phyloP scores from a whole-genome alignment of 257 asterid species.

The Nicotiana attenuata region DNA sequence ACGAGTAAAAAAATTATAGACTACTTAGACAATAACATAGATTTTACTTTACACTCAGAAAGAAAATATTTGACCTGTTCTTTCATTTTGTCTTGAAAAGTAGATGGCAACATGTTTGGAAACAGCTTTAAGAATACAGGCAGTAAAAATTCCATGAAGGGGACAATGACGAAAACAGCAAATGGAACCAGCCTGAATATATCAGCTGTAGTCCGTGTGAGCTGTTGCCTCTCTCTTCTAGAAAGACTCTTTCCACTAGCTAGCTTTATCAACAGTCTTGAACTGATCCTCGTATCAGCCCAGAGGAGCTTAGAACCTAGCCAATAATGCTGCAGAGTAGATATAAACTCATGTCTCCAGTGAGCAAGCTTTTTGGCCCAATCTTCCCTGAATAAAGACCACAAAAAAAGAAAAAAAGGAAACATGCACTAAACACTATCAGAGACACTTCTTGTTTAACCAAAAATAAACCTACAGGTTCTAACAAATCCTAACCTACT shows the following conservation, averaged over 20 bases:
- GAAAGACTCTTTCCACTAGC: conserved; percentile 81
- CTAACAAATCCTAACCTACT: conserved; percentile 50
- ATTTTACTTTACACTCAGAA: conserved; percentile 10
- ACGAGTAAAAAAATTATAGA: not conserved
- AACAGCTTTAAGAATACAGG: conserved; percentile 82
- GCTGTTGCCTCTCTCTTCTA: conserved; percentile 90
- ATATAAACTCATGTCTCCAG: conserved; percentile 73
- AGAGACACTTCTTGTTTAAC: conserved; percentile 6
- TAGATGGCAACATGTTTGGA: conserved; percentile 90
- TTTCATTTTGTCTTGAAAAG: conserved; percentile 95
- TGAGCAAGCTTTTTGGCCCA: conserved; percentile 75
- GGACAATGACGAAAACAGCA: conserved; percentile 81
- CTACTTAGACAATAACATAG: not conserved
- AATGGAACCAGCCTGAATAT: conserved; percentile 90
- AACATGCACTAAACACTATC: not conserved
- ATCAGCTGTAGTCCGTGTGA: conserved; percentile 90
- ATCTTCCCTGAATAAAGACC: conserved; percentile 54
- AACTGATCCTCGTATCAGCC: conserved; percentile 90
- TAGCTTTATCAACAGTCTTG: conserved; percentile 71
- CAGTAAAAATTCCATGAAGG: conserved; percentile 86
- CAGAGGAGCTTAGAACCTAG: conserved; percentile 84
- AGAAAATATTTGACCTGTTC: conserved; percentile 56
- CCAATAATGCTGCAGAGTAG: conserved; percentile 88
- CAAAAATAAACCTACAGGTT: not conserved
- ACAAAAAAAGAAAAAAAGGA: not conserved